Conservation (phyloP, 2,329 filamentous ascomycete species). For the Ophiostoma piceae region DNA sequence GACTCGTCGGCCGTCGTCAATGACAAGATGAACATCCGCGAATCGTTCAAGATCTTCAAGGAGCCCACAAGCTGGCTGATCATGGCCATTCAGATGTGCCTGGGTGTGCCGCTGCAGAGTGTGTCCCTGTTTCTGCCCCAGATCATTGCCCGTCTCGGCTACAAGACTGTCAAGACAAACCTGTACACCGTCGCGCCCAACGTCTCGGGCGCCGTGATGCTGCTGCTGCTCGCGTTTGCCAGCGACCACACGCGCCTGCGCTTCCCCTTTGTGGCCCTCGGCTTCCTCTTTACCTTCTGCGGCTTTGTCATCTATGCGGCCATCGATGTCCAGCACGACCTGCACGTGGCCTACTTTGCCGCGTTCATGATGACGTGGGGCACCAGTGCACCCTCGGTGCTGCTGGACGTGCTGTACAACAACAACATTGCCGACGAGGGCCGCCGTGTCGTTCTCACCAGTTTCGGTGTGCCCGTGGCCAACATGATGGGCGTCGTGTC, state of each 20-base stretch:
- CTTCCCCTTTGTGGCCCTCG: conserved; percentile 68
- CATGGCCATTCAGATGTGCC: conserved; percentile 51
- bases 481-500: conserved; percentile 71
- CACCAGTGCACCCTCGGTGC: conserved; percentile 66
- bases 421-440: conserved; percentile 78
- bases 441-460: conserved; percentile 63
- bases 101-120: conserved; percentile 55
- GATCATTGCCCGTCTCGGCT: conserved; percentile 28
- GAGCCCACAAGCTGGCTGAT: conserved; percentile 47
- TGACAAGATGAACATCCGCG: conserved; percentile 47
- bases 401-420: conserved; percentile 63
- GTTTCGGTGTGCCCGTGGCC: conserved; percentile 66
- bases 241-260: conserved; percentile 62
- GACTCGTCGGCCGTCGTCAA: conserved; percentile 62
- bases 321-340: conserved; percentile 56
- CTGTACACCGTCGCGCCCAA: conserved; percentile 79
- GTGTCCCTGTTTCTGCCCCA: conserved; percentile 35
- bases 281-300: conserved; percentile 67
- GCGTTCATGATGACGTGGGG: conserved; percentile 81
- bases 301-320: conserved; percentile 70
- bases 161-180: conserved; percentile 56
- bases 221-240: conserved; percentile 65
- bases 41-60: conserved; percentile 49
- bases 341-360: conserved; percentile 68
- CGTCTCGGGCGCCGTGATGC: conserved; percentile 64